Percentiles rank a stretch among this genome's conserved stretches.
phyloP scores from a whole-genome alignment of 257 asterid species.

The Nicotiana knightiana region DNA sequence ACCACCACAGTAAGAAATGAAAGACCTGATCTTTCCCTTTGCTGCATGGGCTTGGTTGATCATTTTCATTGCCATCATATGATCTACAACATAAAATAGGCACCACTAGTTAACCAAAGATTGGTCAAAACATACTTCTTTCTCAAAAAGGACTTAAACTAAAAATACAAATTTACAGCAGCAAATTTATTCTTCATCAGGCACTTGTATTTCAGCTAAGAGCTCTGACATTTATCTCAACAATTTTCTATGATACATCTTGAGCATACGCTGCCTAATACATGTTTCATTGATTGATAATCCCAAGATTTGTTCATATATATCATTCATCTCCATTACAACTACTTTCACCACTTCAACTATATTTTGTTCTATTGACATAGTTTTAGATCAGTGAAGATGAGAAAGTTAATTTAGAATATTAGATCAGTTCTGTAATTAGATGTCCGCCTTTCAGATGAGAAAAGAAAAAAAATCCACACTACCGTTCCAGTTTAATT shows the following conservation, averaged over 20 bases:
- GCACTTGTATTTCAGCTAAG: background rate
- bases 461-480: background rate
- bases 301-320: background rate
- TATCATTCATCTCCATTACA: background rate
- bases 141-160: background rate
- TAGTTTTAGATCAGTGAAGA: background rate
- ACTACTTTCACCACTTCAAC: background rate
- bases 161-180: background rate
- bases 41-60: slow-evolving; percentile 66
- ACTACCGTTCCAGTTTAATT: background rate
- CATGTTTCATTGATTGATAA: background rate
- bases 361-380: background rate
- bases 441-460: background rate
- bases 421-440: background rate
- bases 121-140: background rate
- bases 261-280: background rate
- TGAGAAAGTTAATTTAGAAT: background rate
- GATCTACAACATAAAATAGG: slow-evolving; percentile 43
- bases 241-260: background rate
- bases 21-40: slow-evolving; percentile 86
- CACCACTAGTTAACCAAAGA: background rate
- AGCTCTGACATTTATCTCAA: background rate
- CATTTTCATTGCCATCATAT: slow-evolving; percentile 99
- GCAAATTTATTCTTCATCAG: background rate
- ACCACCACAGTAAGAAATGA: slow-evolving; percentile 89